phyloP scores from a whole-genome alignment of 305 asterid genomes.

The Solanum hybrid region DNA sequence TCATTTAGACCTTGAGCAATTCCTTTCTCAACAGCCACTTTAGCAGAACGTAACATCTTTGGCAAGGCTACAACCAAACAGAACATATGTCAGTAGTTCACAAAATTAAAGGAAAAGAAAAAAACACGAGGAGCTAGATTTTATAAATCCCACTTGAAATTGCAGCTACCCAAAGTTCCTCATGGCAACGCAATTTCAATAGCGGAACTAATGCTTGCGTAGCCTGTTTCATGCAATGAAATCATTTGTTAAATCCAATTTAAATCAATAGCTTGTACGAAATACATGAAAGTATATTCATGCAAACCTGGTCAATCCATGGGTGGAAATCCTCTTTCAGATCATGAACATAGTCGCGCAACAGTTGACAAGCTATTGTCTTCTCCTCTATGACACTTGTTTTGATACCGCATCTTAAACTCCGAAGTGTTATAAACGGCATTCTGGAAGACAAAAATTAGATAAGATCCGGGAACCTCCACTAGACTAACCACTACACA shows the following conservation, averaged over 20 bases:
- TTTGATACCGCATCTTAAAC: neutral
- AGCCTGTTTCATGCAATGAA: neutral
- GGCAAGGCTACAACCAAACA: neutral
- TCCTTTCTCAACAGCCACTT: neutral
- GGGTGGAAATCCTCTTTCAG: neutral
- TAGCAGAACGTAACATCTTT: neutral
- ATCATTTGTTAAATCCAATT: neutral
- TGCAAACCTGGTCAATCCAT: neutral
- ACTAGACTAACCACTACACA: neutral
- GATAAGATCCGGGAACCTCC: neutral
- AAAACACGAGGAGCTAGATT: neutral
- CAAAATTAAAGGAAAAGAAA: neutral
- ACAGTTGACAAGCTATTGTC: neutral
- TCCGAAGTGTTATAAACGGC: neutral
- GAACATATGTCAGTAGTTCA: neutral
- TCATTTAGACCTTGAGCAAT: slow-evolving; percentile 18
- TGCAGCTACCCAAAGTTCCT: neutral
- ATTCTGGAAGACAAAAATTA: neutral
- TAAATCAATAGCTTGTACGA: neutral
- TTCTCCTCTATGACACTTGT: neutral
- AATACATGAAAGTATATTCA: neutral
- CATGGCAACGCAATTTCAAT: neutral
- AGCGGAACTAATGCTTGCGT: neutral
- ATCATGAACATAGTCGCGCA: neutral
- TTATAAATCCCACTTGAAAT: neutral